Evolutionary conservation across 1,284 basidiomycete genomes (phyloP).

Genomic region (Leccinum pachyderme): DNA sequence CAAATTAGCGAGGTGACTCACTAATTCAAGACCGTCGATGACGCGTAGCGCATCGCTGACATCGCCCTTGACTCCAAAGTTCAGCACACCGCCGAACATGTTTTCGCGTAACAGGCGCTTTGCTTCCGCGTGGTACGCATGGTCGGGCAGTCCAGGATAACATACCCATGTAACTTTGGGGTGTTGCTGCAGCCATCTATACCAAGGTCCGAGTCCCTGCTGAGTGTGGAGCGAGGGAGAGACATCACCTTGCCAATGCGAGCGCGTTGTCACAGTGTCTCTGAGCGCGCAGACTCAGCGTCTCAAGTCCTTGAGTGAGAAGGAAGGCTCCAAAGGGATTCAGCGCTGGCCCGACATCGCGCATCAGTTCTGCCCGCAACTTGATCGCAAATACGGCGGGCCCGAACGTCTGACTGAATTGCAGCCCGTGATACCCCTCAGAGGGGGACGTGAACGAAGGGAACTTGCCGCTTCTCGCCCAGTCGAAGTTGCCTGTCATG

Average conservation of each 20-base stretch:
- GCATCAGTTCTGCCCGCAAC: slow-evolving; percentile 71
- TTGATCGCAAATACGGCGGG: slow-evolving; percentile 71
- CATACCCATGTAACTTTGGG: slow-evolving; percentile 78
- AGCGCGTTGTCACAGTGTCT: slow-evolving; percentile 77
- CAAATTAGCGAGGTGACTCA: slow-evolving; percentile 77
- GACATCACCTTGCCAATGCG: slow-evolving; percentile 56
- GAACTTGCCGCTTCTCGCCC: slow-evolving; percentile 75
- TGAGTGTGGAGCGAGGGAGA: neutral
- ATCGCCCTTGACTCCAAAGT: slow-evolving; percentile 78
- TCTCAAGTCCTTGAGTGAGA: slow-evolving; percentile 83
- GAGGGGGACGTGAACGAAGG: slow-evolving; percentile 80
- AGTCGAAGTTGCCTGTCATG: slow-evolving; percentile 78
- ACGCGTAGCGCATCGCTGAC: slow-evolving; percentile 57
- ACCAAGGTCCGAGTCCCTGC: slow-evolving; percentile 25
- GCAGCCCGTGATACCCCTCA: slow-evolving; percentile 82
- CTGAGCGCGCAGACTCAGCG: slow-evolving; percentile 78
- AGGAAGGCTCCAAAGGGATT: slow-evolving; percentile 85
- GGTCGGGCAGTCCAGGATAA: slow-evolving; percentile 72
- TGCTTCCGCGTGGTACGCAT: slow-evolving; percentile 64
- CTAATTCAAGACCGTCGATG: slow-evolving; percentile 66
- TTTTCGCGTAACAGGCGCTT: slow-evolving; percentile 57
- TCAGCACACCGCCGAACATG: slow-evolving; percentile 75
- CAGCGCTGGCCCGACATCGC: slow-evolving; percentile 74
- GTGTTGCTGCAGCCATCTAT: slow-evolving; percentile 66
- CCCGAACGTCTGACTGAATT: slow-evolving; percentile 77